Base-by-base conservation (phyloP, 139 green algal species). In the Micractinium conductrix region DNA sequence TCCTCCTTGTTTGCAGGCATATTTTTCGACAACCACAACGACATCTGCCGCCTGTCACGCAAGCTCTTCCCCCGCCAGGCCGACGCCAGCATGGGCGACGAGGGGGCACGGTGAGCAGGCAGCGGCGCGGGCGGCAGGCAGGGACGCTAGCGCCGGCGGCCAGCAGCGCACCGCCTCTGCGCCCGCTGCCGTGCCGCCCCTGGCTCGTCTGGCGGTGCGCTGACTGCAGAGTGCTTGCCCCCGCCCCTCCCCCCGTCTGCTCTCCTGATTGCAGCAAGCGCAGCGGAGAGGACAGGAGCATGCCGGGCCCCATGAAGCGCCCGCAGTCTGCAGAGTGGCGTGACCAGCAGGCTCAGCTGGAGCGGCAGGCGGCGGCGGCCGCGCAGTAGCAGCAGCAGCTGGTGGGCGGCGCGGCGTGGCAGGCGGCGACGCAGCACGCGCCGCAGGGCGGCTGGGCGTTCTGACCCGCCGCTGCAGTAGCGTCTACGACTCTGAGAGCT, bases 1-100 rank as follows among this genome's bases (percentile, higher is more conserved):
- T 19, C 35, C 62, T 9, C n/a, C 63, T 42, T 4, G 19, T 70
- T n/a, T 24, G n/a, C 6, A 37, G 28, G 76, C 40, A 86, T 90
- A 35, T 84, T 74, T 62, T 85, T 83, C 43, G 86, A 90, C 86
- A 40, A 69, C 28, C 62, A 90, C 69, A 65, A 44, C 78, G 71
- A 58, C 33, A 85, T 87, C n/a, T 90, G 86, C 76, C 79, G 86
- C 33, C 70, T 90, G 19, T 84, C 58, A 50, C 48, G 74, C 76
- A 74, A 81, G 44, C 75, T 83, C 8, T 90, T 90, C 75, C 63
- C 53, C 0, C 50, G 70, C 7, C 22, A n/a, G n/a, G n/a, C 4
- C 12, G 53, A 81, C 21, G 37, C 80, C 19, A 22, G 58, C 33
- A 84, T 79, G 67, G n/a, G 21, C 4, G 69, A 79, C n/a, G 69